Conservation (phyloP, 257 asterid genomes). For the Eucommia ulmoides region DNA sequence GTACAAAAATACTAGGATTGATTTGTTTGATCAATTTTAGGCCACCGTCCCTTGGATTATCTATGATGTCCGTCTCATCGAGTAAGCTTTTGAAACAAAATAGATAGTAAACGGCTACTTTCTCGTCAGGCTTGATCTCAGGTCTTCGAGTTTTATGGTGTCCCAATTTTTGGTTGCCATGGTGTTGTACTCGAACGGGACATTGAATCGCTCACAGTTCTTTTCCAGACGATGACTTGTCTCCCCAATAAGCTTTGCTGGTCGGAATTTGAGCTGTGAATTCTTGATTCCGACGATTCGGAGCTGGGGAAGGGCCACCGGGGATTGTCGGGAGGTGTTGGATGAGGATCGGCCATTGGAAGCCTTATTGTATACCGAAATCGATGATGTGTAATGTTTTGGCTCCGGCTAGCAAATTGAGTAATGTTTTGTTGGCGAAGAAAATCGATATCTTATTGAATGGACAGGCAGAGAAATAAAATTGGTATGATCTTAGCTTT, state of each 20-base stretch:
- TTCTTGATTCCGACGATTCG: constrained; percentile 52
- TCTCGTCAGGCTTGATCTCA: constrained; percentile 38
- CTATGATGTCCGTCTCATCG: constrained; percentile 21
- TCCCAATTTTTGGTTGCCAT: constrained; percentile 61
- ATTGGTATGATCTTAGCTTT: constrained; percentile 27
- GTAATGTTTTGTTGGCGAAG: constrained; percentile 42
- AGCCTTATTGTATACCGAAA: constrained; percentile 54
- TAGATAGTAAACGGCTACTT: constrained; percentile 43
- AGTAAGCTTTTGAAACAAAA: constrained; percentile 33
- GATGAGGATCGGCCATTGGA: constrained; percentile 73
- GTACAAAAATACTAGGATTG: constrained; percentile 30
- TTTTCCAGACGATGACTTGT: constrained; percentile 36
- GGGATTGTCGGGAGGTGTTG: constrained; percentile 44
- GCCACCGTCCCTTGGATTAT: constrained; percentile 31
- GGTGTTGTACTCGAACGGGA: constrained; percentile 41
- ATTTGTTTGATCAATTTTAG: constrained; percentile 24
- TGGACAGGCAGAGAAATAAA: constrained; percentile 40
- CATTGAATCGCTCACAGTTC: constrained; percentile 36
- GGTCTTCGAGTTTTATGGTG: constrained; percentile 26
- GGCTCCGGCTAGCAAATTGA: constrained; percentile 11
- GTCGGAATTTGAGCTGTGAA: constrained; percentile 53
- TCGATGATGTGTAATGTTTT: constrained; percentile 41
- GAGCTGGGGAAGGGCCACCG: constrained; percentile 46
- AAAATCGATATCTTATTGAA: constrained; percentile 51
- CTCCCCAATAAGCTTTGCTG: constrained; percentile 46